Percentiles rank a stretch among this genome's conserved stretches.
phyloP scores from a whole-genome alignment of 73 alveolate species.

The Symbiodinium natans region DNA sequence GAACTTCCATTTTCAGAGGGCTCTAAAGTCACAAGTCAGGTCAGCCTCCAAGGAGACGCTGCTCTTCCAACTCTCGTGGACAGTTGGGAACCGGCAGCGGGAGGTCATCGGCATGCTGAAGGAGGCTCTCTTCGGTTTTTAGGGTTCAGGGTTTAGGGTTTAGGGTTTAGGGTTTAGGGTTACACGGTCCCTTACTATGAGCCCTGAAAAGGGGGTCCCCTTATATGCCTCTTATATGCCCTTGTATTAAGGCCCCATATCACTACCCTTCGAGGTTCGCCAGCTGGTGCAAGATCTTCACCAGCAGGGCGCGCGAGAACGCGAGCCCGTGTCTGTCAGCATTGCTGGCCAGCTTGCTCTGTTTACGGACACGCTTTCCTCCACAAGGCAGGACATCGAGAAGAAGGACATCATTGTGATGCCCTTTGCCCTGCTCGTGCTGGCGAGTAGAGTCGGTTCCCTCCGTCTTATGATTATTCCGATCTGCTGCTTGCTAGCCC shows the following conservation, averaged over 20 bases:
- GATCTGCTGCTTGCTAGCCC: conserved; percentile 33
- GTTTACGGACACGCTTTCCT: conserved; percentile 52
- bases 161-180: too few relatives aligned
- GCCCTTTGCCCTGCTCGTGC: conserved; percentile 69
- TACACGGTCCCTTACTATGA: too few relatives aligned
- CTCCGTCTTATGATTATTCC: conserved; percentile 70
- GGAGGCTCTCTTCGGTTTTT: too few relatives aligned
- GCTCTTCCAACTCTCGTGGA: conserved; percentile 78
- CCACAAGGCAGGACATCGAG: conserved; percentile 22
- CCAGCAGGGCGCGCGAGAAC: background rate
- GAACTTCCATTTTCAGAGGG: too few relatives aligned
- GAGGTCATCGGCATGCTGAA: conserved; percentile 70
- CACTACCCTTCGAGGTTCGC: background rate
- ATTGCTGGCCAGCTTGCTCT: conserved; percentile 70
- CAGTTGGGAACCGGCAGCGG: conserved; percentile 66
- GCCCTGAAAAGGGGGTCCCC: too few relatives aligned
- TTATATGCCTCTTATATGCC: too few relatives aligned
- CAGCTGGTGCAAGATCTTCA: background rate
- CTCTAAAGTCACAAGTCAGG: too few relatives aligned
- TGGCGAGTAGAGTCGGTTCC: conserved; percentile 78
- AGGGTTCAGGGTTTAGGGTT: too few relatives aligned
- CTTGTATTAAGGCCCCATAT: too few relatives aligned
- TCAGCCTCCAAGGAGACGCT: background rate
- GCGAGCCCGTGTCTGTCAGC: background rate
- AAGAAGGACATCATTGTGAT: conserved; percentile 61